Percentiles rank a stretch among this genome's conserved stretches.
Conservation (phyloP, 768 basidiomycete genomes). For the Leccinum olivaceopallidum region DNA sequence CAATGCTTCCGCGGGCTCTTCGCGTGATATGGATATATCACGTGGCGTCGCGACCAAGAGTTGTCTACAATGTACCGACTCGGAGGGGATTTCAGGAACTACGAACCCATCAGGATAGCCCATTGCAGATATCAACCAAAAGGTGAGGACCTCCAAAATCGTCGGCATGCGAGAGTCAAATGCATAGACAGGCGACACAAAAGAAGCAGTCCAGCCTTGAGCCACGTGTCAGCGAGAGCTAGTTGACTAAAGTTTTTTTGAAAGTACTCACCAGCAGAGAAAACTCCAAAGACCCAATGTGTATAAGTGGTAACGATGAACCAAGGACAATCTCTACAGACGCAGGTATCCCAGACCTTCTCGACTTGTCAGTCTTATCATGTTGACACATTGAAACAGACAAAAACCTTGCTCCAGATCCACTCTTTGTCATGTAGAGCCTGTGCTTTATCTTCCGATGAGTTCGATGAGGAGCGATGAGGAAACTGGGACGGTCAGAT, state of each 20-base stretch:
- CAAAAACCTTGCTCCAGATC: conserved; percentile 54
- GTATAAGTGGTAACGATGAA: conserved; percentile 46
- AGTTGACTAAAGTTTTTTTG: background rate
- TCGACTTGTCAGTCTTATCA: conserved; percentile 7
- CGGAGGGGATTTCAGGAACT: conserved; percentile 27
- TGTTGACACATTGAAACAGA: background rate
- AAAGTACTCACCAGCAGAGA: conserved; percentile 36
- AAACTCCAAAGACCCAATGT: conserved; percentile 45
- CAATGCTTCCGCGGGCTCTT: conserved; percentile 22
- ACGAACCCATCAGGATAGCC: conserved; percentile 34
- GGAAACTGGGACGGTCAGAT: conserved; percentile 22
- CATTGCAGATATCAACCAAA: conserved; percentile 59
- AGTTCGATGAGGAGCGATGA: conserved; percentile 11
- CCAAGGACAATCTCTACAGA: conserved; percentile 35
- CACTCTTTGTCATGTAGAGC: conserved; percentile 42
- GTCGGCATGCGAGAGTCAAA: conserved; percentile 45
- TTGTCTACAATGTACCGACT: conserved; percentile 21
- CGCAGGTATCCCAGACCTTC: conserved; percentile 43
- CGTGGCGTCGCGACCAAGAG: conserved; percentile 27
- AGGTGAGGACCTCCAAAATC: conserved; percentile 50
- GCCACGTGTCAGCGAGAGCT: conserved; percentile 4
- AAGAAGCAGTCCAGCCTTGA: conserved; percentile 55
- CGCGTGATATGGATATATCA: conserved; percentile 30
- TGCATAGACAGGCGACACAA: conserved; percentile 47
- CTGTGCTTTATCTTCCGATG: conserved; percentile 2